Evolutionary conservation across 352 stramenopile species (phyloP), one percentile per base, ranked within the genome.

Genomic region (Phytophthora sp.): DNA sequence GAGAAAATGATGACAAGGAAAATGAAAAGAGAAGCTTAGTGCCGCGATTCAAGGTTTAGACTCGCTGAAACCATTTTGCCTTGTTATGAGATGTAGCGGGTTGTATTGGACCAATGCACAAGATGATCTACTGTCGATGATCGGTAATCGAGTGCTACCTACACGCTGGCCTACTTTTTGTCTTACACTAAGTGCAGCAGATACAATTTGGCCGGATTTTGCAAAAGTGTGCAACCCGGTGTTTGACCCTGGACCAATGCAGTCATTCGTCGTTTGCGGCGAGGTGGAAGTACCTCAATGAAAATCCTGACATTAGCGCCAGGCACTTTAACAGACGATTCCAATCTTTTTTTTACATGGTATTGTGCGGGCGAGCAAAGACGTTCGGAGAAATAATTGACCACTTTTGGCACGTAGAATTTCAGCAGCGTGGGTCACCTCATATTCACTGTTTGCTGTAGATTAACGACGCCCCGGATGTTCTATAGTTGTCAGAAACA

Each of bases 201-300:
- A 79, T 15, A 74, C 63, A 0, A 45, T 67, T 0, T 79, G 71
- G 59, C 67, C 59, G 3, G 66, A 74, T n/a, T 47, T 69, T 76
- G 56, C 67, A 41, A 23, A 24, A 50, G 12, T n/a, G n/a, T n/a
- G 66, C 36, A 0, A n/a, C n/a, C n/a, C 73, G n/a, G 67, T 29
- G 16, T 71, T 36, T 56, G 59, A 45, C 39, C 2, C 30, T 60
- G 2, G 18, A 60, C 6, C 9, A 60, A 5, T 33, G 35, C 11
- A 38, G n/a, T 42, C 33, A 29, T 13, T 33, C 51, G 20, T 11
- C 49, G 15, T 6, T 8, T 3, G n/a, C n/a, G n/a, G 27, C 52
- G 1, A 23, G 39, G 13, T 24, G 44, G 11, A 41, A 24, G 24
- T 51, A 57, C 3, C 33, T 75, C 1, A 63, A 53, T 7, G 47